Conservation (phyloP, 495 filamentous ascomycete species). For the Hypoxylon lenormandii region DNA sequence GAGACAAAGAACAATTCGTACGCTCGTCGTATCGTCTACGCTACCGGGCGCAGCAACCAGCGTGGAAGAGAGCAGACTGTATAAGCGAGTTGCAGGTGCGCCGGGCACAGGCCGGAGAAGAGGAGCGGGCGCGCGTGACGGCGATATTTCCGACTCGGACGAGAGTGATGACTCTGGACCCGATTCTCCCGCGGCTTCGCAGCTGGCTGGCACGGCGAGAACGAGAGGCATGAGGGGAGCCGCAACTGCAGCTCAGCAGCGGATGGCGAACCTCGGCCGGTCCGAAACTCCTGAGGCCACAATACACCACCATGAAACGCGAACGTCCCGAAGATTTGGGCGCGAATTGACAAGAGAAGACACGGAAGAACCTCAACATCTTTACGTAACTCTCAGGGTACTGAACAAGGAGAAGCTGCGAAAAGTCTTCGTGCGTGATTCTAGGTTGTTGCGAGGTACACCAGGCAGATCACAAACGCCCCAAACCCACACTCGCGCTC, state of each 20-base stretch:
- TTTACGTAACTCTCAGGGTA: constrained; percentile 80
- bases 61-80: constrained; percentile 86
- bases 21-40: constrained; percentile 87
- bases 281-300: constrained; percentile 88
- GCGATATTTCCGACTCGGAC: constrained; percentile 86
- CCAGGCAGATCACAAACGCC: constrained; percentile 59
- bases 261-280: constrained; percentile 79
- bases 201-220: constrained; percentile 80
- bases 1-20: constrained; percentile 88
- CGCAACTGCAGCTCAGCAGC: constrained; percentile 80
- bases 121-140: constrained; percentile 68
- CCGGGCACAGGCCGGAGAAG: constrained; percentile 68
- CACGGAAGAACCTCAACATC: constrained; percentile 72
- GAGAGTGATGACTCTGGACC: constrained; percentile 87
- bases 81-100: constrained; percentile 71
- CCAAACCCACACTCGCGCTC: constrained; percentile 63
- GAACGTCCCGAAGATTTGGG: constrained; percentile 70
- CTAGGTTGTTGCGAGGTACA: constrained; percentile 55
- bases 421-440: constrained; percentile 65
- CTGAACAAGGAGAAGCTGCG: constrained; percentile 68
- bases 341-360: constrained; percentile 74
- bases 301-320: constrained; percentile 75
- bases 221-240: constrained; percentile 89
- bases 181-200: constrained; percentile 83
- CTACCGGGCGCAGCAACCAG: constrained; percentile 83